Evolutionary conservation across 73 alveolate genomes (phyloP).

Genomic region (Paramecium bursaria): DNA sequence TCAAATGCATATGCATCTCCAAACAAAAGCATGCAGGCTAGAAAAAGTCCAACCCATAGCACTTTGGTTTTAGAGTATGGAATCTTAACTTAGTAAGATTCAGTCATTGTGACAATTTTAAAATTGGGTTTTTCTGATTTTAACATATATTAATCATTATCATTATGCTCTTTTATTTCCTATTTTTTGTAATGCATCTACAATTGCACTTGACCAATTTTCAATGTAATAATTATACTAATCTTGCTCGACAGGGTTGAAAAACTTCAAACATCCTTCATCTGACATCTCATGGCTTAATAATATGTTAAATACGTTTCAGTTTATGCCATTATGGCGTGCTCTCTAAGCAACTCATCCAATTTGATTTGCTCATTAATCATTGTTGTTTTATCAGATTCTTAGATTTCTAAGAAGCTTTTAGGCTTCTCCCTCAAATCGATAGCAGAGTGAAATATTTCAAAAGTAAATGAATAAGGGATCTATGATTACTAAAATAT

Average conservation of each 20-base stretch:
- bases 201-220: slow-evolving; percentile 49
- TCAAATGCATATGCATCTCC: slow-evolving; percentile 61
- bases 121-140: too few species aligned
- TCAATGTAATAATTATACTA: slow-evolving; percentile 27
- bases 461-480: slow-evolving; percentile 73
- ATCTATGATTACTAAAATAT: neutral
- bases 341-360: slow-evolving; percentile 32
- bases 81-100: too few species aligned
- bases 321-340: slow-evolving; percentile 19
- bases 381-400: neutral
- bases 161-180: slow-evolving; percentile 15
- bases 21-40: slow-evolving; percentile 25
- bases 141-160: neutral
- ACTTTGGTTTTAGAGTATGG: slow-evolving; percentile 21
- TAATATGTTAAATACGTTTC: neutral
- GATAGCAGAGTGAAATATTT: slow-evolving; percentile 61
- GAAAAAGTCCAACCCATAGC: slow-evolving; percentile 5
- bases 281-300: slow-evolving; percentile 47
- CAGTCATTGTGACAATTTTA: too few species aligned
- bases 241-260: slow-evolving; percentile 67
- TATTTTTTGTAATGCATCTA: slow-evolving; percentile 26
- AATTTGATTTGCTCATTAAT: neutral
- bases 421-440: slow-evolving; percentile 7
- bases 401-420: slow-evolving; percentile 15
- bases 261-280: slow-evolving; percentile 64